phyloP scores from a whole-genome alignment of 192 early-diverging fungal genomes.

The Podila clonocystis region DNA sequence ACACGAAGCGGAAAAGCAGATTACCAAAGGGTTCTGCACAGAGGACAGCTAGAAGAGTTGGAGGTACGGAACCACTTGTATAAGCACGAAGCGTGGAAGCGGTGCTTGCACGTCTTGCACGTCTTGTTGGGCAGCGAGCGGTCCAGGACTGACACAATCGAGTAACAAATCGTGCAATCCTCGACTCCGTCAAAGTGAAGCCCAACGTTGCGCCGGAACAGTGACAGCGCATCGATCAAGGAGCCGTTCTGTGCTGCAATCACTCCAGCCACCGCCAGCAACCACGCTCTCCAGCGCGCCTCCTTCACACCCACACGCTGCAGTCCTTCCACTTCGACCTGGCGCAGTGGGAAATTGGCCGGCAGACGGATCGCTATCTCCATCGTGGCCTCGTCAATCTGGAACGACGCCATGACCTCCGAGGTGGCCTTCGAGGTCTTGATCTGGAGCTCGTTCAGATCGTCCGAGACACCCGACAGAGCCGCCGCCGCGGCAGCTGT shows the following conservation, averaged over 20 bases:
- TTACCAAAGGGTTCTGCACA: constrained; percentile 68
- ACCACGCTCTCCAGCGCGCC: constrained; percentile 59
- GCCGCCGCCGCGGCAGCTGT: constrained; percentile 37
- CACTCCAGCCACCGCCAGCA: constrained; percentile 63
- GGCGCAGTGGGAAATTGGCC: constrained; percentile 72
- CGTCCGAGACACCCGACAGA: constrained; percentile 38
- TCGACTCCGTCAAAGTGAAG: constrained; percentile 97
- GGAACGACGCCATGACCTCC: constrained; percentile 77
- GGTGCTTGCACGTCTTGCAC: constrained; percentile 94
- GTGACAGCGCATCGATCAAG: constrained; percentile 79
- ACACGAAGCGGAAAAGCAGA: no score
- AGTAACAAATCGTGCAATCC: constrained; percentile 98
- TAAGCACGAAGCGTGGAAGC: constrained; percentile 93
- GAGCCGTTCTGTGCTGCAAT: constrained; percentile 80
- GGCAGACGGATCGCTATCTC: constrained; percentile 80
- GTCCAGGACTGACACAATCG: constrained; percentile 90
- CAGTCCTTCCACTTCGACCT: constrained; percentile 74
- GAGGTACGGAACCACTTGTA: constrained; percentile 83
- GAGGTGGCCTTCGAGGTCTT: constrained; percentile 67
- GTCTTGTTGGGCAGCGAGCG: constrained; percentile 86
- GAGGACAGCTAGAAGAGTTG: constrained; percentile 68
- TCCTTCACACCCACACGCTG: constrained; percentile 76
- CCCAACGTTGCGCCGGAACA: constrained; percentile 88
- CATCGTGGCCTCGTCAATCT: constrained; percentile 82
- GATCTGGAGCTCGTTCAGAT: constrained; percentile 63